Evolutionary conservation across 2,329 filamentous ascomycete genomes (phyloP).

Genomic region (Trichoderma sp.): DNA sequence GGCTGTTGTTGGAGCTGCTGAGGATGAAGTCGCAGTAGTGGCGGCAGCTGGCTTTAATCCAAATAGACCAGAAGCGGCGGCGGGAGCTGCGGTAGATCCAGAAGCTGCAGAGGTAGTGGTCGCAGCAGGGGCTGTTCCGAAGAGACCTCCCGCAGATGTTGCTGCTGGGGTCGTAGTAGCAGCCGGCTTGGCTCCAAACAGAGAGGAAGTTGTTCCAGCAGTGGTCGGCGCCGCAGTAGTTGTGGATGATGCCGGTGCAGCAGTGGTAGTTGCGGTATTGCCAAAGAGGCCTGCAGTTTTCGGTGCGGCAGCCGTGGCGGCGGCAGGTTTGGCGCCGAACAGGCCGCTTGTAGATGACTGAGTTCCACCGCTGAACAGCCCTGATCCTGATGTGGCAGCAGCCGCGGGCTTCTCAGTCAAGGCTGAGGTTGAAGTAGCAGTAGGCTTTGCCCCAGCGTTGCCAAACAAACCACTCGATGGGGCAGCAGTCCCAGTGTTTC

Average conservation of each 20-base stretch:
- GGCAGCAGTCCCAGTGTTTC: conserved; percentile 20
- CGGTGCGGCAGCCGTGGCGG: conserved; percentile 24
- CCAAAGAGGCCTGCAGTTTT: conserved; percentile 33
- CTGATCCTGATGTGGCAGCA: conserved; percentile 27
- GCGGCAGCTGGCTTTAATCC: conserved; percentile 36
- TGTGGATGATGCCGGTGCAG: conserved; percentile 29
- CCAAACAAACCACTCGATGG: conserved; percentile 31
- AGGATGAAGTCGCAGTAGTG: conserved; percentile 31
- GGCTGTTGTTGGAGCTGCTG: conserved; percentile 31
- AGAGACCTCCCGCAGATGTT: conserved; percentile 39
- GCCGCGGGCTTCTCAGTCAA: conserved; percentile 21
- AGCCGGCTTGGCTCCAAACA: conserved; percentile 47
- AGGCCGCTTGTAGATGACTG: conserved; percentile 31
- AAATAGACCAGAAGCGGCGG: conserved; percentile 35
- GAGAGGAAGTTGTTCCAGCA: conserved; percentile 27
- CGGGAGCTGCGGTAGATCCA: conserved; percentile 32
- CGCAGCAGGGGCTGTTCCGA: conserved; percentile 35
- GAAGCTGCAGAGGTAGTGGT: conserved; percentile 26
- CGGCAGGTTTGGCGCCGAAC: conserved; percentile 29
- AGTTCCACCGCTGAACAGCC: conserved; percentile 35
- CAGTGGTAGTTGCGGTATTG: conserved; percentile 24
- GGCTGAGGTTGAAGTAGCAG: conserved; percentile 21
- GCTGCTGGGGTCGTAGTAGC: conserved; percentile 37
- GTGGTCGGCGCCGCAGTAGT: conserved; percentile 30
- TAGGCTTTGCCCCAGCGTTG: conserved; percentile 25